Evolutionary conservation across 1,284 basidiomycete genomes (phyloP), one percentile per base, ranked within the genome.

Genomic region (Singerocomus inundabilis): DNA sequence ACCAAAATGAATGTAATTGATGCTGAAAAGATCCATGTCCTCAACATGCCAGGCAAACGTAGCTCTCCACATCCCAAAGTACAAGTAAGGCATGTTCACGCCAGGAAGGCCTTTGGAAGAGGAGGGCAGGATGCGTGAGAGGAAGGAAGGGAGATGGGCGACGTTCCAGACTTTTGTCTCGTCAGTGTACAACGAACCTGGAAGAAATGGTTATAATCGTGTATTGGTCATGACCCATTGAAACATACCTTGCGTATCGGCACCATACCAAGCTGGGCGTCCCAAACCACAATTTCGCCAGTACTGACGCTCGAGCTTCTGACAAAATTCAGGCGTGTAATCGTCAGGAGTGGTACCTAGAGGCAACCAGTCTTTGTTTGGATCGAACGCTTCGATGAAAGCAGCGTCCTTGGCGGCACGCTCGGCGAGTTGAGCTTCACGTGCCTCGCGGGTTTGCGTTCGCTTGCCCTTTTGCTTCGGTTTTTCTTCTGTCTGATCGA

Each of bases 21-120:
- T 99, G 48, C 93, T 96, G 72, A 96, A 97, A 4, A 99, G 78
- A 66, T 98, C 96, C 91, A 93, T 93, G 67, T 93, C 86, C 64
- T 99, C 96, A 41, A 99, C 96, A 61, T 99, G 96, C 97, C 97
- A 99, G 0, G 96, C 93, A 70, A 99, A 97, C 0, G 93, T 95
- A 13, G 97, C 96, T 46, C 93, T 80, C 96, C 96, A 99, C 93
- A 98, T 98, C 57, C 96, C 96, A 70, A 97, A 98, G 71, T 99
- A 99, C 5, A 99, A 81, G 68, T 99, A 99, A 0, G 96, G 96
- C 1, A 93, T 90, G 64, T 98, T 99, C 45, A 99, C 96, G 26
- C 96, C 96, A 0, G 95, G 95, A 25, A 99, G 75, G 48, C 82
- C 83, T 44, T 91, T 79, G 21, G 78, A 75, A 12, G 80, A 77